Base-by-base conservation (phyloP, 805 yeast species). In the Wickerhamiella sorbophila region DNA sequence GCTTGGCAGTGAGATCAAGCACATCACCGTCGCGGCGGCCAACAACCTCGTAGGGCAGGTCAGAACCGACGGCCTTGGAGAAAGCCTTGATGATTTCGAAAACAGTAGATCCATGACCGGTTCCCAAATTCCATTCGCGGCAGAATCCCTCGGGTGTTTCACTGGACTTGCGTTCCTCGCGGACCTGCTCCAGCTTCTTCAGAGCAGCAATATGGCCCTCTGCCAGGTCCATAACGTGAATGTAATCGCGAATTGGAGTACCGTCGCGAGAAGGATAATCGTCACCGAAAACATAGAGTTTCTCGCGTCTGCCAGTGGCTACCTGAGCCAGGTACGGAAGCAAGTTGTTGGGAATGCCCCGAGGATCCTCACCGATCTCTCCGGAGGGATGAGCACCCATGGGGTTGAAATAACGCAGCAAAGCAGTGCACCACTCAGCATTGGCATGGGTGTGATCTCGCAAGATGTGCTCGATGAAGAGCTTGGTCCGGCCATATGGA, bases 321-420 rank as follows among this genome's bases (percentile, higher is more conserved):
- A 80, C 87, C 58, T 80, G 85, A 2, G 86, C 82, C 55, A 82
- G 65, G 56, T 64, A 77, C 3, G 91, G 91, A 48, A 83, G 64
- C 51, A 82, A 61, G 52, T 82, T 81, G 61, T 79, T 79, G 38
- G 93, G 88, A 40, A 75, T 67, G 12, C 87, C 87, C 46, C 72
- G 64, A 5, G 87, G 87, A 56, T 81, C 87, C 54, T 83, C 93
- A 31, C 93, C 93, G 45, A 82, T 67, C 29, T 74, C 60, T 10
- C 91, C 91, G 2, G 84, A 74, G 3, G 87, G 82, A 56, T 82
- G 93, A 15, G 91, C 88, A 31, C 93, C 93, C 49, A 80, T 79
- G 29, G 93, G 91, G 55, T 82, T 81, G 65, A 80, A 82, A 61
- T 81, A 83, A 44, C 91, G 70, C 53, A 83, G 63, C 39, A 80